These are phyloP conservation scores for Penicillium psychrofluorescens DNA, from an alignment of 495 filamentous ascomycete genomes.

Conservation along the genomic window DNA sequence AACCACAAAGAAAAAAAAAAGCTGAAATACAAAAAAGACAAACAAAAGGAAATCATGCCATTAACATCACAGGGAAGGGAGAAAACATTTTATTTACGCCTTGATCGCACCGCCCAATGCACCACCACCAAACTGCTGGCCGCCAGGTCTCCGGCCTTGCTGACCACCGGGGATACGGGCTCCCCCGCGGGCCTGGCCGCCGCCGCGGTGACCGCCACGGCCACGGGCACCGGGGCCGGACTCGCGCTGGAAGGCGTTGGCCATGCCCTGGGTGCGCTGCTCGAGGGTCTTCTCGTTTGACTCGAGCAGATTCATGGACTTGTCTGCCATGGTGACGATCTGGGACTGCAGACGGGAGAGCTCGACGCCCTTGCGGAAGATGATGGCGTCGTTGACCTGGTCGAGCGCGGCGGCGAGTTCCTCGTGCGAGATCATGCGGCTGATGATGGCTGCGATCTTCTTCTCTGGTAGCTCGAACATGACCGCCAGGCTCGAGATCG, in stretches of 20 bases:
- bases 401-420: conserved; percentile 93
- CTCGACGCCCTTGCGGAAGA: conserved; percentile 99
- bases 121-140: conserved; percentile 57
- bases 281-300: conserved; percentile 95
- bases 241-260: conserved; percentile 89
- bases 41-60: conserved; percentile 27
- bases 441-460: conserved; percentile 90
- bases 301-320: conserved; percentile 91
- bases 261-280: conserved; percentile 90
- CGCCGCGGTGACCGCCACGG: conserved; percentile 53
- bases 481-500: conserved; percentile 69
- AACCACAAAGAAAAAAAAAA: too few species aligned
- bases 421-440: conserved; percentile 99
- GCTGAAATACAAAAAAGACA: conserved; percentile 5
- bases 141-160: conserved; percentile 44
- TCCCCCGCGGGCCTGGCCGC: conserved; percentile 65
- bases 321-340: conserved; percentile 89
- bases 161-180: conserved; percentile 41
- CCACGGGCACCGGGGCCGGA: conserved; percentile 70
- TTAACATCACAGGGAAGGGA: conserved; percentile 23
- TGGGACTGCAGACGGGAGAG: conserved; percentile 91
- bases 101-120: conserved; percentile 58
- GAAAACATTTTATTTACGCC: conserved; percentile 39
- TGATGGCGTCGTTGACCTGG: conserved; percentile 94
- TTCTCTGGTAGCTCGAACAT: conserved; percentile 93